Base-by-base conservation (phyloP, 257 asterid genomes). In the Euphrasia confusa region DNA sequence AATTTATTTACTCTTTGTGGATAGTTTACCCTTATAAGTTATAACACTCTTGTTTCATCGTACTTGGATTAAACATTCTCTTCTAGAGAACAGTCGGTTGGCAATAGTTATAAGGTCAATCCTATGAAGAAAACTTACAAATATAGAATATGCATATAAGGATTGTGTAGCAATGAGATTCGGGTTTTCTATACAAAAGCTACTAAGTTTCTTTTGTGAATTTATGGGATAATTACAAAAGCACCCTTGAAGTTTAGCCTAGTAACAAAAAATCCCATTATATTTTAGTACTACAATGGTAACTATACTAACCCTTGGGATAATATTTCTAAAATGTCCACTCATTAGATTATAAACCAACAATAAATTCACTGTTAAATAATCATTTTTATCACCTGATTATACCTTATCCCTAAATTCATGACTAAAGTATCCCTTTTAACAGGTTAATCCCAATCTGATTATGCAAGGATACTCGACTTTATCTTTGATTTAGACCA, bases 61-160 rank as follows among this genome's bases (percentile, higher is more conserved):
- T 72, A 28, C 59, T 47, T 14, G 45, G 72, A n/a, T 63, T 40
- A 26, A 58, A 52, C 47, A 17, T 44, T n/a, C 11, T 58, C 42
- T 47, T 52, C 6, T 2, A 53, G 40, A 50, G 57, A 30, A 50
- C 18, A 14, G 35, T 63, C 67, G 28, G 27, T 58, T 13, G 24
- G 8, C 55, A 8, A 47, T 26, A 54, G 59, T 44, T 61, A 10
- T 65, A 42, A 42, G 60, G 63, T 39, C 66, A 65, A 37, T 55
- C 52, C n/a, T 21, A 61, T 33, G 54, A 32, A 58, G 15, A 58
- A 21, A 30, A 58, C 21, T 59, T 39, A 8, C 13, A 53, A 42
- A 18, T 60, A 9, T 44, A 21, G 18, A 8, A 45, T 7, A n/a
- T 45, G 17, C 4, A 7, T 42, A 24, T 61, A 24, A 18, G 37